Evolutionary conservation across 192 early-diverging fungal genomes (phyloP), one percentile per base, ranked within the genome.

Genomic region (Mortierella antarctica): DNA sequence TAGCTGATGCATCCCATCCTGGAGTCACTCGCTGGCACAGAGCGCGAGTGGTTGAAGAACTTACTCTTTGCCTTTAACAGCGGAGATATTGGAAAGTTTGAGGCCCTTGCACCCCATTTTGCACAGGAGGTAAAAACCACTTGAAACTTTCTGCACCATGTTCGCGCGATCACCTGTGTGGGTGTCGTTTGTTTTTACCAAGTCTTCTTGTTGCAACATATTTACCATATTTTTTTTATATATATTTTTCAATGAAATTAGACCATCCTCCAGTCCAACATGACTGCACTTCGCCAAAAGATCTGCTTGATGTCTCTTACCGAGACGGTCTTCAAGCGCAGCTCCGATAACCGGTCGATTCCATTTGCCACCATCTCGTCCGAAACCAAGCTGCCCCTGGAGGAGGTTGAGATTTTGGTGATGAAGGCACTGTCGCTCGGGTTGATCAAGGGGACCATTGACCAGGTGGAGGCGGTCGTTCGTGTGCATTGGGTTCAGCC

Each of bases 371-470:
- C 83, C 5, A 93, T 99, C 74, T 92, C 96, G 7, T 83, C 90
- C 4, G 95, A 97, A 79, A 96, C 94, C 4, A 87, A 89, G 49
- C 84, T 97, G 50, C 78, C 88, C 2, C 48, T 89, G 23, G 92
- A 95, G 46, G 94, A 97, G 80, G 97, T 98, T 11, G 98, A 99
- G 88, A 95, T 97, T 75, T 77, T 99, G 73, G 92, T 99, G 23
- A 99, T 99, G 98, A 97, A 97, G 87, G 97, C 96, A 13, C 82
- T 99, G 73, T 93, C 94, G 54, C 86, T 99, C 59, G 96, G 94
- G 1, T 79, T 99, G 67, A 94, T 99, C 77, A 89, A 90, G 62
- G 98, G 98, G 20, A 91, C 90, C 44, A 97, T 99, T 83, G 97
- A 99, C 71, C 96, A 99, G 85, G 96, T 99, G 21, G 95, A 95